phyloP scores from a whole-genome alignment of 176 grass and related monocot genomes.

The Calamus simplicifolius region DNA sequence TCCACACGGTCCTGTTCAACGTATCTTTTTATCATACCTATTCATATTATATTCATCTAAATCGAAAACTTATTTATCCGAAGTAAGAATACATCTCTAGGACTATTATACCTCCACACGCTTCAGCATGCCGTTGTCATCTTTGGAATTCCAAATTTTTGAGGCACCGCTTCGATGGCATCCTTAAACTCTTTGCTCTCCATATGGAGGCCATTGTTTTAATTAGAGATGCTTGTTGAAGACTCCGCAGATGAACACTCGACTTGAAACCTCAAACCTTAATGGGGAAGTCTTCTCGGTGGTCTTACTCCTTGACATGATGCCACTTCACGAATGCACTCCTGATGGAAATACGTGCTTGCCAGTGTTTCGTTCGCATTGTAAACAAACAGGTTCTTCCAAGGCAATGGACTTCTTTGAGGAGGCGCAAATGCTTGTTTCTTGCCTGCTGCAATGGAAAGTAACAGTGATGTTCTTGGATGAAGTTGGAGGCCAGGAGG shows the following conservation, averaged over 20 bases:
- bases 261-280: constrained; percentile 26
- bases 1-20: no score
- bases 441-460: constrained; percentile 5
- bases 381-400: constrained; percentile 7
- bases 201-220: constrained; percentile 18
- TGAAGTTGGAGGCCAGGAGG: constrained; percentile 30
- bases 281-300: constrained; percentile 16
- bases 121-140: constrained; percentile 20
- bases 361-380: constrained; percentile 16
- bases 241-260: constrained; percentile 17
- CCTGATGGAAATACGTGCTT: constrained; percentile 23
- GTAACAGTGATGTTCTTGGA: constrained; percentile 22
- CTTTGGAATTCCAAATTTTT: constrained; percentile 29
- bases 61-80: no score
- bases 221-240: constrained; percentile 28
- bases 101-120: no score
- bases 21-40: no score
- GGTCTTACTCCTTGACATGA: constrained; percentile 16
- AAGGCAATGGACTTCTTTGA: constrained; percentile 30
- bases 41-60: no score
- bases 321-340: constrained; percentile 25
- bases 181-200: constrained; percentile 18
- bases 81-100: no score
- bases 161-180: constrained; percentile 3
- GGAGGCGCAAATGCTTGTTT: constrained; percentile 46